phyloP scores from a whole-genome alignment of 805 yeast genomes.

The Wickerhamia fluorescens region DNA sequence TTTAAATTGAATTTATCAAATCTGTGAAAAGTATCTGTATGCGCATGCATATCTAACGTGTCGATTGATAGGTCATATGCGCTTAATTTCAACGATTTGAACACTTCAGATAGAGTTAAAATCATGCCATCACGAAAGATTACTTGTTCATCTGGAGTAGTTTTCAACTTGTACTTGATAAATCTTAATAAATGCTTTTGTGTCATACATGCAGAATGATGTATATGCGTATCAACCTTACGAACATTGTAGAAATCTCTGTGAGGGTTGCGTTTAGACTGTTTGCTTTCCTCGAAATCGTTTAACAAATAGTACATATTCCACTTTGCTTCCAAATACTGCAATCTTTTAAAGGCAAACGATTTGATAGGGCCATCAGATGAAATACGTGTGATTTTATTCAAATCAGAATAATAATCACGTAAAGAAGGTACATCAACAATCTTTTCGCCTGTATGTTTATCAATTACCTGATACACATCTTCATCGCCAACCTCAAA shows the following conservation, averaged over 20 bases:
- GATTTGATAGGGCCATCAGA: constrained; percentile 96
- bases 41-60: constrained; percentile 99
- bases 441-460: constrained; percentile 25
- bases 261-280: constrained; percentile 89
- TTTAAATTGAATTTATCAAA: constrained; percentile 96
- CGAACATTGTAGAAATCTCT: constrained; percentile 95
- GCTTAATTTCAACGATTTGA: constrained; percentile 80
- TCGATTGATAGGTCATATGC: constrained; percentile 95
- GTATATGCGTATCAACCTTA: constrained; percentile 97
- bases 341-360: constrained; percentile 89
- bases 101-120: constrained; percentile 81
- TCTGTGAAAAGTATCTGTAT: constrained; percentile 94
- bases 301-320: constrained; percentile 80
- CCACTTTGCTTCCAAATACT: constrained; percentile 96
- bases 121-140: constrained; percentile 89
- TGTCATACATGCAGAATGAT: constrained; percentile 98
- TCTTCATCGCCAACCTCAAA: constrained; percentile 53
- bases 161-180: constrained; percentile 89
- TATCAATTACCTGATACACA: constrained; percentile 56
- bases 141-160: constrained; percentile 79
- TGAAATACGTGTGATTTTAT: constrained; percentile 62
- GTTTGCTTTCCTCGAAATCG: constrained; percentile 88
- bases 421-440: constrained; percentile 72
- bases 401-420: constrained; percentile 82
- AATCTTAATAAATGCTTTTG: constrained; percentile 93